phyloP scores from a whole-genome alignment of 768 basidiomycete species.

The Collybiopsis confluens region DNA sequence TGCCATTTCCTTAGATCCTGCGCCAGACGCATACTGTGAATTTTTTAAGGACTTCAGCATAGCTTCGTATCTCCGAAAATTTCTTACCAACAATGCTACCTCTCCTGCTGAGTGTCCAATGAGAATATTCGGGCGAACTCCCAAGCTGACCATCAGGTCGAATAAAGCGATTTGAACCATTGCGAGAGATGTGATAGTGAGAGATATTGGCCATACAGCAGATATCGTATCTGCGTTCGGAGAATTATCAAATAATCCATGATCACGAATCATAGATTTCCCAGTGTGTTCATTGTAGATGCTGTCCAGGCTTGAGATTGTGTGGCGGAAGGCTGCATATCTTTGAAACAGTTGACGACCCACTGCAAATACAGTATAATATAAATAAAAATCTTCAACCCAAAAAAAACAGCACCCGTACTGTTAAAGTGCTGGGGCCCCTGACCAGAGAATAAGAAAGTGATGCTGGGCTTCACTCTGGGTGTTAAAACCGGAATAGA shows the following conservation, averaged over 20 bases:
- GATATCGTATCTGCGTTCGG: conserved; percentile 11
- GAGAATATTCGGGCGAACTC: conserved; percentile 32
- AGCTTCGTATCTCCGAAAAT: no score
- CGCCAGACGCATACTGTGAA: conserved; percentile 15
- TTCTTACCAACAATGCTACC: conserved; percentile 36
- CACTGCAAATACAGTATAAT: conserved; percentile 21
- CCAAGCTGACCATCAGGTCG: conserved; percentile 33
- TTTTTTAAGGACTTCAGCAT: no score
- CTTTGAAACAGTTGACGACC: conserved; percentile 30
- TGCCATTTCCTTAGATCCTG: conserved; percentile 34
- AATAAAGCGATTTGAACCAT: conserved; percentile 44
- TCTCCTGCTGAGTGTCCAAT: conserved; percentile 49
- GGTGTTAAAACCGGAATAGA: conserved; percentile 24
- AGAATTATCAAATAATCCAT: conserved; percentile 30
- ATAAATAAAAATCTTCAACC: background rate
- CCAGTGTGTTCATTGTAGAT: conserved; percentile 26
- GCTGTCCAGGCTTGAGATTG: conserved; percentile 33
- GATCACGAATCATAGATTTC: conserved; percentile 28
- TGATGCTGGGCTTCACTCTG: conserved; percentile 23
- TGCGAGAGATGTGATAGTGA: conserved; percentile 37
- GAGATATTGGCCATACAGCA: conserved; percentile 27
- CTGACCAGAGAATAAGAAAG: conserved; percentile 36
- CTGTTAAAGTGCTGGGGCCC: conserved; percentile 35
- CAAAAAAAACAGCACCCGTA: conserved; percentile 15
- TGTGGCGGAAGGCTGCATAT: conserved; percentile 32